Conservation (phyloP, 2,329 filamentous ascomycete species). For the Talaromyces islandicus region DNA sequence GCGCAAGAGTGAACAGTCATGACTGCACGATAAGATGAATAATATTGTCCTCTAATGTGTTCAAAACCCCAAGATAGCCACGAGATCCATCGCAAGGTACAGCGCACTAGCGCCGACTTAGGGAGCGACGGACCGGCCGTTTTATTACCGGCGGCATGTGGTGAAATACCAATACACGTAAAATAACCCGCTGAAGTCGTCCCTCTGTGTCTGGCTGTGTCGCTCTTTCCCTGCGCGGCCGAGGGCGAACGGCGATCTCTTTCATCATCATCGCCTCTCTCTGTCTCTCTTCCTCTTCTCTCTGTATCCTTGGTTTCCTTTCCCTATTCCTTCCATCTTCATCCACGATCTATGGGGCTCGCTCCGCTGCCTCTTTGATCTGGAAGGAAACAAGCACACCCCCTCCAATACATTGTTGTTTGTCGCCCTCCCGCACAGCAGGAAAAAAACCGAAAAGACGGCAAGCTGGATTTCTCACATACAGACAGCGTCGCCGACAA, state of each 20-base stretch:
- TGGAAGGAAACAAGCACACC: neutral
- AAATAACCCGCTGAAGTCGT: neutral
- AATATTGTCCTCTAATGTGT: neutral
- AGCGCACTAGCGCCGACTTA: neutral
- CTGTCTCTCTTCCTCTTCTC: neutral
- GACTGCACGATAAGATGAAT: neutral
- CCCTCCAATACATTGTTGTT: neutral
- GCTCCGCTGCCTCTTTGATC: neutral
- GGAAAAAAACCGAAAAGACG: slow-evolving; percentile 18
- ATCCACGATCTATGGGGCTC: neutral
- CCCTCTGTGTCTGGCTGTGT: neutral
- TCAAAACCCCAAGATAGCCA: neutral
- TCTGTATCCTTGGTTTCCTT: neutral
- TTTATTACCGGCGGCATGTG: neutral
- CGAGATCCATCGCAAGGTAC: neutral
- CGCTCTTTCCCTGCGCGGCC: neutral
- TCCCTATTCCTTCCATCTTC: neutral
- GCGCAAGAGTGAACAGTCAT: too few species aligned
- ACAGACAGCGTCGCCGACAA: slow-evolving; percentile 43
- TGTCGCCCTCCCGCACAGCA: neutral
- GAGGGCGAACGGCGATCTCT: neutral
- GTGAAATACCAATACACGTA: neutral
- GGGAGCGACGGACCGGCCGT: neutral
- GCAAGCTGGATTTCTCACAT: slow-evolving; percentile 48
- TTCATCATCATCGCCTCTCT: neutral